Evolutionary conservation across 2,329 filamentous ascomycete genomes (phyloP).

Genomic region (Fusarium cicatricum): DNA sequence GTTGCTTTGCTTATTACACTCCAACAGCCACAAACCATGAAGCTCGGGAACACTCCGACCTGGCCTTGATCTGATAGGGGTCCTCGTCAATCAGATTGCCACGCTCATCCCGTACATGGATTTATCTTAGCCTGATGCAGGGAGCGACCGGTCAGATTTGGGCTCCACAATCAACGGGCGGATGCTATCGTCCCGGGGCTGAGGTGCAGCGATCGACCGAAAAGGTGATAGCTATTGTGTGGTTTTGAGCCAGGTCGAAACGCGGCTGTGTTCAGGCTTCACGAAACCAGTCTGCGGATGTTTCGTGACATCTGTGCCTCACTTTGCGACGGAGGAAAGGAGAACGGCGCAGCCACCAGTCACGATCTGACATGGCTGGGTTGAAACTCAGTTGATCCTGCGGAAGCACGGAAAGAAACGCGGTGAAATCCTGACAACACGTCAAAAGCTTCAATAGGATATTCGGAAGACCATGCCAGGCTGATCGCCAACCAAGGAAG

Average conservation of each 20-base stretch:
- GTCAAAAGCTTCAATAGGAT: neutral
- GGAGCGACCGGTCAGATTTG: constrained; percentile 18
- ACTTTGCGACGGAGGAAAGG: too few relatives aligned
- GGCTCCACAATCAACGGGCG: constrained; percentile 14
- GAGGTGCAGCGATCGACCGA: neutral
- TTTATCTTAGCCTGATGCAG: constrained; percentile 23
- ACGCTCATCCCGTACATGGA: constrained; percentile 10
- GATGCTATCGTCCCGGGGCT: constrained; percentile 6
- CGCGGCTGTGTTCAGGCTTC: too few relatives aligned
- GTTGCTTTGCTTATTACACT: neutral
- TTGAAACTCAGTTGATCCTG: neutral
- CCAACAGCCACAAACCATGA: neutral
- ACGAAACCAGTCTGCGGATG: neutral
- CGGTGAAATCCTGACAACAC: neutral
- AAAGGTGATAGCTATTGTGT: constrained; percentile 3
- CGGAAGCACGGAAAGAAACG: constrained; percentile 1
- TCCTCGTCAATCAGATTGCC: constrained; percentile 5
- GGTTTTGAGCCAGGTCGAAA: neutral
- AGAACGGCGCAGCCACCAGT: too few relatives aligned
- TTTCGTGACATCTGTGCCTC: too few relatives aligned
- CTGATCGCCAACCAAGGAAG: neutral
- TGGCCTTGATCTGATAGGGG: neutral
- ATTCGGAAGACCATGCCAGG: neutral
- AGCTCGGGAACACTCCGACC: constrained; percentile 16
- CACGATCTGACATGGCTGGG: too few relatives aligned